Base-by-base conservation (phyloP, 768 basidiomycete species). In the Podaxis rugospora region DNA sequence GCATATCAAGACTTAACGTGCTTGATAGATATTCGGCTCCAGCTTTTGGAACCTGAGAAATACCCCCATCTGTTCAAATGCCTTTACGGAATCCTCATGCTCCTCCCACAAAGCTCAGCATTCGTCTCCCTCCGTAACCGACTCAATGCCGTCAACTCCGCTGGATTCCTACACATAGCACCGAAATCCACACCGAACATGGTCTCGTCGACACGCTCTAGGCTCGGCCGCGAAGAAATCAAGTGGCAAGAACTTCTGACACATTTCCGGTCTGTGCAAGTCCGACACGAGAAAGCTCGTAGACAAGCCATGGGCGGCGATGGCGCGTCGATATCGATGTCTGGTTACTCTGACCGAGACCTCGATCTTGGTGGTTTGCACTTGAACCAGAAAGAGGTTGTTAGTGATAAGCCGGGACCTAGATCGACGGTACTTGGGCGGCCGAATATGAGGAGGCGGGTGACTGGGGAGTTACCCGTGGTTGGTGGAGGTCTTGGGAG, bases 31-130 rank as follows among this genome's bases (percentile, higher is more conserved):
- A 79, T 90, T 11, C 93, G 97, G 13, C 78, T 99, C 1, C 97
- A 99, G 73, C 83, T 99, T 3, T 82, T 99, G 39, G 97, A 99
- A 68, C 97, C 97, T 5, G 97, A 99, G 63, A 86, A 88, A 86
- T 89, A 98, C 70, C 96, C 96, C 0, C 91, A 93, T 75, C 80
- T 99, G 27, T 96, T 95, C 83, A 99, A 99, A 70, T 98, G 95
- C 68, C 80, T 99, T 3, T 99, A 99, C 70, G 97, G 97, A 1
- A 79, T 99, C 6, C 78, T 99, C 62, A 99, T 99, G 97, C 78
- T 98, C 57, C 77, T 99, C 7, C 97, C 97, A 0, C 97, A 99
- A 77, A 97, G 95, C 69, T 90, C 90, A 23, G 97, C 97, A 2
- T 99, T 99, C 67, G 86, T 94, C 7, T 96, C 96, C 0, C 80